Conservation (phyloP, 495 filamentous ascomycete species). For the Penicillium herquei region DNA sequence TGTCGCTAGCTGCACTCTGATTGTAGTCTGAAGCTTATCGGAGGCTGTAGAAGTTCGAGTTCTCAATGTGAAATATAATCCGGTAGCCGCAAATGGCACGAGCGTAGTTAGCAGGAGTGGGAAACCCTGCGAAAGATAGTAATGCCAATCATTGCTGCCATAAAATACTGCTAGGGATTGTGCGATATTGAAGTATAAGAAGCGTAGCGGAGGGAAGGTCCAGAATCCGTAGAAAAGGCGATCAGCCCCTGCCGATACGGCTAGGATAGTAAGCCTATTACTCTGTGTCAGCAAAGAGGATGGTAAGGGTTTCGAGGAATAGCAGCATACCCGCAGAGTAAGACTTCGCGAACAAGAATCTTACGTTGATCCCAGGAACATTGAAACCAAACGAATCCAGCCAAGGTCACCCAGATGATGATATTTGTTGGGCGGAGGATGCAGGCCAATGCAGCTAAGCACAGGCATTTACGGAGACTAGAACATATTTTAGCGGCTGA, state of each 20-base stretch:
- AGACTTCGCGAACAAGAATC: conserved; percentile 58
- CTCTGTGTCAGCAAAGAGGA: conserved; percentile 7
- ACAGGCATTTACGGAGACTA: conserved; percentile 63
- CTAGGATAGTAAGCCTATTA: conserved; percentile 53
- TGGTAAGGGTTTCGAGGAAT: background rate
- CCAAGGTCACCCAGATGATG: conserved; percentile 73
- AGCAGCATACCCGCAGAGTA: conserved; percentile 63
- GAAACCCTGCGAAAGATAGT: conserved; percentile 87
- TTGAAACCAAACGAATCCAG: conserved; percentile 44
- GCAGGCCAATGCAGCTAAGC: conserved; percentile 78
- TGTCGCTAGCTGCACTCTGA: conserved; percentile 58
- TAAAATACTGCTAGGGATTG: conserved; percentile 89
- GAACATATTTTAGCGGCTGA: conserved; percentile 15
- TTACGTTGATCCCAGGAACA: conserved; percentile 41
- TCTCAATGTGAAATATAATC: conserved; percentile 56
- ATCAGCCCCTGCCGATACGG: conserved; percentile 66
- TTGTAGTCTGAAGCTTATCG: conserved; percentile 28
- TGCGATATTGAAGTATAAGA: conserved; percentile 88
- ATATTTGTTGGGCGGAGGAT: conserved; percentile 88
- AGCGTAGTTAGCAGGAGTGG: conserved; percentile 84
- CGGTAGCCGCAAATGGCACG: conserved; percentile 69
- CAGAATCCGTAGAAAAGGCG: conserved; percentile 80
- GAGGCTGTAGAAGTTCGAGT: conserved; percentile 27
- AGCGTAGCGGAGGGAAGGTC: conserved; percentile 87
- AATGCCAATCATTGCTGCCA: conserved; percentile 87